Base-by-base conservation (phyloP, 2,329 filamentous ascomycete species). In the Penicillium brasilianum region DNA sequence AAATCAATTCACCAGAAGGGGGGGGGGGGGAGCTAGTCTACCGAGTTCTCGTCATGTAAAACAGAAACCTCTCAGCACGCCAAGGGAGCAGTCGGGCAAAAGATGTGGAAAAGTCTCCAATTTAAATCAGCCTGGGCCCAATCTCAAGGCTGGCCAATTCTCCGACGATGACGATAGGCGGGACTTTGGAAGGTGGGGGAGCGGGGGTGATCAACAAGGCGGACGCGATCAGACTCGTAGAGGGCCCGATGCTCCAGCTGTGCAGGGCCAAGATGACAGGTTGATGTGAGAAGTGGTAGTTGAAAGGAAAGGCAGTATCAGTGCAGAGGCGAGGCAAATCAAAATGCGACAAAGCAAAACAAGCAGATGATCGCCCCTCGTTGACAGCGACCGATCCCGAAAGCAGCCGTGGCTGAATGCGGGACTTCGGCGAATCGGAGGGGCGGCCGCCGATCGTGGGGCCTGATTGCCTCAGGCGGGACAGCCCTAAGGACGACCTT, bases 111-210 rank as follows among this genome's bases (percentile, higher is more conserved):
- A 44, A 55, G 11, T 49, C 36, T 54, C 61, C 55, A 55, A 49
- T 61, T 57, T 55, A 36, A 41, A 51, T n/a, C 41, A 14, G 28
- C 30, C 30, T 28, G 28, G 58, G 13, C 18, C 49, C 57, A 48
- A 44, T 51, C 41, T 56, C 46, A 43, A 55, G 13, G 32, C 36
- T 48, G 30, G 20, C 43, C 49, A 60, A 44, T 30, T 57, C 28
- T n/a, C 52, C 48, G 43, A 60, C 25, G 63, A 63, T 65, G 63
- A 63, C 63, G 63, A 63, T 52, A 58, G 55, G 44, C 36, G 55
- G 37, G 48, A 20, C 32, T 32, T 48, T 14, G 7, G n/a, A 5
- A 34, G 53, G 28, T 58, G 37, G 60, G 60, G 60, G 60, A 57
- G 57, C 57, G 60, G 63, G 63, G 48, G 34, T 53, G 48, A 37